Evolutionary conservation across 495 filamentous ascomycete species (phyloP).

Genomic region (Penicillium flavigenum): DNA sequence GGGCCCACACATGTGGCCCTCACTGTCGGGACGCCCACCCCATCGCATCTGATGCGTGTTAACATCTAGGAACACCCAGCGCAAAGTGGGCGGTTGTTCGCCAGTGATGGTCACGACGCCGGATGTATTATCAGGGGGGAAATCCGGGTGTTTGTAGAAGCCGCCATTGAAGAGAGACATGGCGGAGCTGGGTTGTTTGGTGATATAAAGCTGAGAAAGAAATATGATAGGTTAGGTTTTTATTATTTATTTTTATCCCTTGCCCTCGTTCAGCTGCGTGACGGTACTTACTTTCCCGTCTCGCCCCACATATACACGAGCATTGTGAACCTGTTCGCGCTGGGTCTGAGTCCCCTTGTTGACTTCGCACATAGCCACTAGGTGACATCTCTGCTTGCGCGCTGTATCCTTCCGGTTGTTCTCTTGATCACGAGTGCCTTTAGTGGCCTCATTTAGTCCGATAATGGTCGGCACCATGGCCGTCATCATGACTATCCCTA

Average conservation of each 20-base stretch:
- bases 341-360: constrained; percentile 20
- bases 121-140: constrained; percentile 23
- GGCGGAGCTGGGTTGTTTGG: constrained; percentile 21
- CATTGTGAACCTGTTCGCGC: constrained; percentile 30
- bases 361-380: constrained; percentile 25
- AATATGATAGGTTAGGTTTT: constrained; percentile 5
- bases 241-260: background rate
- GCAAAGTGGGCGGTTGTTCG: constrained; percentile 26
- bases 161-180: constrained; percentile 31
- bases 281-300: constrained; percentile 27
- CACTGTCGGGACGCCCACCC: constrained; percentile 28
- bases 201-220: constrained; percentile 27
- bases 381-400: constrained; percentile 26
- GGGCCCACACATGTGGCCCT: constrained; percentile 30
- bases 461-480: constrained; percentile 35
- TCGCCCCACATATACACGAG: constrained; percentile 28
- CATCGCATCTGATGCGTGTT: constrained; percentile 28
- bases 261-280: background rate
- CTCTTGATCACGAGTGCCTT: constrained; percentile 25
- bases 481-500: constrained; percentile 33
- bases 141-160: constrained; percentile 29
- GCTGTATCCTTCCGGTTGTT: constrained; percentile 20
- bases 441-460: constrained; percentile 30
- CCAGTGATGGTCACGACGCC: constrained; percentile 30
- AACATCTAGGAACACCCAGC: constrained; percentile 31